phyloP scores from a whole-genome alignment of 2,329 filamentous ascomycete species.

The Hypoxylon sp. region DNA sequence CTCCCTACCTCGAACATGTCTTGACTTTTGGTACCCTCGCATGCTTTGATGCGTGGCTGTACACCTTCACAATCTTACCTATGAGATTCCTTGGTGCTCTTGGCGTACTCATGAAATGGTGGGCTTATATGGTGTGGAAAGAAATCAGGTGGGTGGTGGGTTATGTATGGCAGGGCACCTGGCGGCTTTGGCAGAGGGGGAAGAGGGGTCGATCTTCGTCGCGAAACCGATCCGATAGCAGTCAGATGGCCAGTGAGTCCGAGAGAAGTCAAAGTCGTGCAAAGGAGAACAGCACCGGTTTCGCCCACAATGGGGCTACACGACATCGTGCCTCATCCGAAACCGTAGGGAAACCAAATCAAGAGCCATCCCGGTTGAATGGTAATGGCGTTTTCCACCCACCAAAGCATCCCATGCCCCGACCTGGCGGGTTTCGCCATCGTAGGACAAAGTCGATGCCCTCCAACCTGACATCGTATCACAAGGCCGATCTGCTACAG shows the following conservation, averaged over 20 bases:
- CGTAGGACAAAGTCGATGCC: slow-evolving; percentile 83
- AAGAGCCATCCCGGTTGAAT: slow-evolving; percentile 38
- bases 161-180: slow-evolving; percentile 82
- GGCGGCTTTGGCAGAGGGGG: slow-evolving; percentile 76
- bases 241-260: slow-evolving; percentile 45
- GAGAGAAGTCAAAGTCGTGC: slow-evolving; percentile 52
- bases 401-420: slow-evolving; percentile 47
- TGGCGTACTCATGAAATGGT: slow-evolving; percentile 79
- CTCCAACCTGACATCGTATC: slow-evolving; percentile 82
- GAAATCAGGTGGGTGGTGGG: slow-evolving; percentile 76
- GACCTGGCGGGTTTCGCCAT: slow-evolving; percentile 61
- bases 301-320: slow-evolving; percentile 29
- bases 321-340: slow-evolving; percentile 39
- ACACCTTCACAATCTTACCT: slow-evolving; percentile 94
- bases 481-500: slow-evolving; percentile 95
- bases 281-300: slow-evolving; percentile 30
- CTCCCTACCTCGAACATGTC: slow-evolving; percentile 82
- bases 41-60: slow-evolving; percentile 94
- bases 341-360: slow-evolving; percentile 16
- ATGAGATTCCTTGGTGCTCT: slow-evolving; percentile 86
- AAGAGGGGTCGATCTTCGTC: slow-evolving; percentile 55
- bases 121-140: slow-evolving; percentile 74
- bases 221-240: slow-evolving; percentile 39
- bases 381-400: slow-evolving; percentile 43
- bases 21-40: slow-evolving; percentile 89